These are phyloP conservation scores for Brettanomyces custersianus DNA, from an alignment of 805 yeast genomes.

Conservation along the genomic window DNA sequence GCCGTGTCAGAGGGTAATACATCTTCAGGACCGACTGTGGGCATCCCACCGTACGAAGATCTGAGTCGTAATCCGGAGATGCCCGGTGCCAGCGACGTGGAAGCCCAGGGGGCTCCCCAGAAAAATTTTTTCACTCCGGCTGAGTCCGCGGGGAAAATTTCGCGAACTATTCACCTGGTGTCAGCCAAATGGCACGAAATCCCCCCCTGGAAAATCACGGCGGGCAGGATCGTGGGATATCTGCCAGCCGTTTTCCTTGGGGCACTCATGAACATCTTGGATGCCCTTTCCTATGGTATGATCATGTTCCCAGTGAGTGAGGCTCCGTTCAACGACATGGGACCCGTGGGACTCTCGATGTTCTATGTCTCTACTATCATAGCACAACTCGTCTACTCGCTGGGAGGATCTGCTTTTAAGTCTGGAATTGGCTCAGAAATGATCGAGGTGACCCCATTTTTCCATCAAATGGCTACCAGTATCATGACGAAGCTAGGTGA, in stretches of 20 bases:
- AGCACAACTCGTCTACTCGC: constrained; percentile 78
- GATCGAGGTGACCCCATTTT: constrained; percentile 98
- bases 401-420: constrained; percentile 85
- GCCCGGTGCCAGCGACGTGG: neutral
- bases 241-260: constrained; percentile 85
- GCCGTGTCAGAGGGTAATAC: too few relatives aligned
- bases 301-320: constrained; percentile 90
- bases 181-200: neutral
- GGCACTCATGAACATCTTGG: constrained; percentile 73
- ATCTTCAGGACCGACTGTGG: too few relatives aligned
- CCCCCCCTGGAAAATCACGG: neutral
- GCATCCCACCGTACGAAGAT: too few relatives aligned
- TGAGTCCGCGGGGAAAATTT: neutral
- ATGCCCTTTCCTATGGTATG: constrained; percentile 95
- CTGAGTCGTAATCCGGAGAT: too few relatives aligned
- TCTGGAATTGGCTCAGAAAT: constrained; percentile 95
- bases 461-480: constrained; percentile 85
- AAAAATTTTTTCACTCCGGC: too few relatives aligned
- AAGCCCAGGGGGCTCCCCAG: too few relatives aligned
- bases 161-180: neutral
- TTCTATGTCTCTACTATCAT: constrained; percentile 88
- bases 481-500: constrained; percentile 49
- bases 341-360: constrained; percentile 88
- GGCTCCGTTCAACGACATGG: constrained; percentile 65
- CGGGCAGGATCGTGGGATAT: constrained; percentile 29